phyloP scores from a whole-genome alignment of 192 early-diverging fungal genomes.

The Helicostylum pulchrum region DNA sequence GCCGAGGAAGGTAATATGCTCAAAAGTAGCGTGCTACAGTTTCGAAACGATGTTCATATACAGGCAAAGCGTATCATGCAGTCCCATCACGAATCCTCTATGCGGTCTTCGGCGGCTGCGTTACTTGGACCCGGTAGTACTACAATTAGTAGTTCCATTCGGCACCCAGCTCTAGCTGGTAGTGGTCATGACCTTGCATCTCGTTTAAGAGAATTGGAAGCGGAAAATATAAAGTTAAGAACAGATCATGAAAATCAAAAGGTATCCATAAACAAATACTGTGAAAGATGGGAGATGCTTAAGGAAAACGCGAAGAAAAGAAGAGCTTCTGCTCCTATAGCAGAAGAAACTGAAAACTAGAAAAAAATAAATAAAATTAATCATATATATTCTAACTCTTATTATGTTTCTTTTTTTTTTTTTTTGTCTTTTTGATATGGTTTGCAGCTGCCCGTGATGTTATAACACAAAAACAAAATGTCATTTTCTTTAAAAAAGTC shows the following conservation, averaged over 20 bases:
- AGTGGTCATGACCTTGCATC: slow-evolving; percentile 3
- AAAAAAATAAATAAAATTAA: no score
- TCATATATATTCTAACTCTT: no score
- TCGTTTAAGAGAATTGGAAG: slow-evolving; percentile 57
- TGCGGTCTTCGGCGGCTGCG: slow-evolving; percentile 24
- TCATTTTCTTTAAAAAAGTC: no score
- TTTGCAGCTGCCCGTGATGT: no score
- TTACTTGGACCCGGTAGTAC: not conserved
- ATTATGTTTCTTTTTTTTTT: no score
- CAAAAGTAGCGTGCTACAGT: slow-evolving; percentile 64
- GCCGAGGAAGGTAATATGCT: slow-evolving; percentile 63
- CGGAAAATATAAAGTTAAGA: slow-evolving; percentile 48
- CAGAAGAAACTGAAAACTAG: not conserved
- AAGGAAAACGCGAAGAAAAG: slow-evolving; percentile 70
- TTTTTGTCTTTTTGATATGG: no score
- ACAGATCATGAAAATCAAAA: slow-evolving; percentile 53
- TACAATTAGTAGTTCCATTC: not conserved
- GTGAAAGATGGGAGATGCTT: slow-evolving; percentile 74
- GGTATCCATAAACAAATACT: slow-evolving; percentile 61
- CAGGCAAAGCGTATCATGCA: slow-evolving; percentile 53
- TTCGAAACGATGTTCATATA: slow-evolving; percentile 61
- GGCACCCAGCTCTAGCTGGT: not conserved
- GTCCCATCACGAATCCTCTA: slow-evolving; percentile 36
- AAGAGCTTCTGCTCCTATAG: slow-evolving; percentile 8
- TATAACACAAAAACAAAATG: no score